These are phyloP conservation scores for Emergomyces orientalis DNA, from an alignment of 2,329 filamentous ascomycete genomes.

Conservation along the genomic window DNA sequence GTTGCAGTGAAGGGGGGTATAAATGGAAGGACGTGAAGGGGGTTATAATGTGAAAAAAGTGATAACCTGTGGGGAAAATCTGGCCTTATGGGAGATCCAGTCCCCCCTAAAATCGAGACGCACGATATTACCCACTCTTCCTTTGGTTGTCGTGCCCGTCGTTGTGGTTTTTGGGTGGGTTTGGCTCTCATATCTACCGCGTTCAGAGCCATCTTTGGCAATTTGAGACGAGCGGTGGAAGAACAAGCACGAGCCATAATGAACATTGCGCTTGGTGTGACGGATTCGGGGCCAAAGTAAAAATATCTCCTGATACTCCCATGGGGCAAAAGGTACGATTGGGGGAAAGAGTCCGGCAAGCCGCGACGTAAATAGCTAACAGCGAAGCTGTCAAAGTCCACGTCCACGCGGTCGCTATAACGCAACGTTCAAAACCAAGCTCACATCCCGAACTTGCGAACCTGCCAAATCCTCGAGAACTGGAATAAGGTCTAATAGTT, in stretches of 20 bases:
- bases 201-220: neutral
- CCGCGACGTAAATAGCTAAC: neutral
- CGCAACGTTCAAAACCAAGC: constrained; percentile 86
- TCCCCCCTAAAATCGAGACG: neutral
- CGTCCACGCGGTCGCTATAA: constrained; percentile 38
- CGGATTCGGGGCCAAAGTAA: neutral
- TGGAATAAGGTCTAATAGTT: constrained; percentile 91
- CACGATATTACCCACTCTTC: neutral
- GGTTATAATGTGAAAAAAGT: neutral
- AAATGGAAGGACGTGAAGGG: neutral
- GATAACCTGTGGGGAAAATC: neutral
- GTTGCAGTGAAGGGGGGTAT: constrained; percentile 9
- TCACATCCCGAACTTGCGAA: constrained; percentile 84
- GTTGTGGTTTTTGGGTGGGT: neutral
- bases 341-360: neutral
- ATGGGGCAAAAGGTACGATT: no score
- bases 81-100: neutral
- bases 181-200: neutral
- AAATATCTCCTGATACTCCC: neutral
- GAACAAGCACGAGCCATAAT: neutral
- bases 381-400: neutral
- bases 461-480: constrained; percentile 95
- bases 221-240: neutral
- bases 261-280: neutral
- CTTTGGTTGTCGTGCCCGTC: neutral